A percentile compares a stretch with the other conserved stretches of the same genome.
phyloP scores from a whole-genome alignment of 2,329 filamentous ascomycete species.

The Alternaria brassicicola region DNA sequence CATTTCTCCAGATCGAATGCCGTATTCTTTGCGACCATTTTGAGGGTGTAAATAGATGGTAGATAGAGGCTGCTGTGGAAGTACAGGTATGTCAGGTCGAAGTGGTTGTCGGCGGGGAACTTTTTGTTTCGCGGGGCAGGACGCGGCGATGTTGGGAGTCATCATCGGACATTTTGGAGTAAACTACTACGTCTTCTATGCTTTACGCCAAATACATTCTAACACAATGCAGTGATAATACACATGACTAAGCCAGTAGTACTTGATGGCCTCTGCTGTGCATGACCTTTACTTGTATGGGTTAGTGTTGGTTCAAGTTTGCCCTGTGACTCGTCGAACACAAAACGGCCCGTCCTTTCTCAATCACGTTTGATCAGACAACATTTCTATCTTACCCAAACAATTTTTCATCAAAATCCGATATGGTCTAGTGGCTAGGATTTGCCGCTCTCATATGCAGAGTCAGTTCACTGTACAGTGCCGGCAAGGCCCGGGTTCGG shows the following conservation, averaged over 20 bases:
- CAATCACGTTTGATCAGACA: no score
- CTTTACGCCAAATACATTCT: background rate
- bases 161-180: background rate
- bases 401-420: constrained; percentile 13
- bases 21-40: constrained; percentile 37
- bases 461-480: constrained; percentile 28
- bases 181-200: background rate
- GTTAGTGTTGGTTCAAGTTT: background rate
- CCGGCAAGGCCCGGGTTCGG: constrained; percentile 46
- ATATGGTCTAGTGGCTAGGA: constrained; percentile 44
- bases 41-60: background rate
- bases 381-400: no score
- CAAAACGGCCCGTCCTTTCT: background rate
- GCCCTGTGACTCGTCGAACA: background rate
- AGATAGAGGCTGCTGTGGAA: background rate
- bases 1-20: constrained; percentile 58
- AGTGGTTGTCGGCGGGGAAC: constrained; percentile 27
- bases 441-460: constrained; percentile 44
- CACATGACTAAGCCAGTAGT: background rate
- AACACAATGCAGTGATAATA: background rate
- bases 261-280: background rate
- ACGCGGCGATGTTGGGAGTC: constrained; percentile 27
- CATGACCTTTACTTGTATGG: background rate
- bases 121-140: constrained; percentile 37
- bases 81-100: background rate